These are phyloP conservation scores for Elongisporangium senticosum DNA, from an alignment of 352 stramenopile genomes.

Conservation along the genomic window DNA sequence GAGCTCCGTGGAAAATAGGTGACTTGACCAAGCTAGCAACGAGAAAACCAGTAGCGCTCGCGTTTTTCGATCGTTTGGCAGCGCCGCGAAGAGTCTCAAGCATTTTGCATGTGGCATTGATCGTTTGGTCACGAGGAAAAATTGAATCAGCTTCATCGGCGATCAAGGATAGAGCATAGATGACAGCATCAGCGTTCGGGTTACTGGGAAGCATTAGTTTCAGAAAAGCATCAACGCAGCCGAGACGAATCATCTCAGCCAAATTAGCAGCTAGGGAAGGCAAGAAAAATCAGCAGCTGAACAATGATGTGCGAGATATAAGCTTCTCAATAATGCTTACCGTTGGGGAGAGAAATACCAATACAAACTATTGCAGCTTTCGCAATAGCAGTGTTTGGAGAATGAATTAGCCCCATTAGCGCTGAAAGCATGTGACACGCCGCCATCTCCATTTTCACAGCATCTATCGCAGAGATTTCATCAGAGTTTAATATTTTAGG, in stretches of 20 bases:
- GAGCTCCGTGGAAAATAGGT: slow-evolving; percentile 26
- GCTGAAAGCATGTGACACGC: slow-evolving; percentile 29
- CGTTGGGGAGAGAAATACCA: slow-evolving; percentile 45
- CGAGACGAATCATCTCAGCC: slow-evolving; percentile 35
- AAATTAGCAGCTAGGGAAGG: slow-evolving; percentile 43
- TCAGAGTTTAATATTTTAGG: neutral
- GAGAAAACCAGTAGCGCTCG: slow-evolving; percentile 48
- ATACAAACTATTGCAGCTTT: slow-evolving; percentile 51
- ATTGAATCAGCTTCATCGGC: slow-evolving; percentile 45
- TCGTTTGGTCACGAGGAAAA: slow-evolving; percentile 43
- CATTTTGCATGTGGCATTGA: slow-evolving; percentile 27
- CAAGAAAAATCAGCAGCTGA: neutral
- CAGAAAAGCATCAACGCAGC: slow-evolving; percentile 53
- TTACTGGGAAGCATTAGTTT: slow-evolving; percentile 39
- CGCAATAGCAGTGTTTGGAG: slow-evolving; percentile 24
- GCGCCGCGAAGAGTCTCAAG: slow-evolving; percentile 59
- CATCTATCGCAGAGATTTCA: slow-evolving; percentile 11
- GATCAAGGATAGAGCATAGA: slow-evolving; percentile 52
- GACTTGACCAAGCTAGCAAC: slow-evolving; percentile 55
- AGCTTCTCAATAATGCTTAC: slow-evolving; percentile 14
- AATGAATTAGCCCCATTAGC: slow-evolving; percentile 39
- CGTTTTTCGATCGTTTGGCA: slow-evolving; percentile 51
- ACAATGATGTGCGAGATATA: neutral
- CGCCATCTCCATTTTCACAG: slow-evolving; percentile 28
- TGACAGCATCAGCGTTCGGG: slow-evolving; percentile 33